These are phyloP conservation scores for Sphaerulina vaccinii DNA, from an alignment of 2,329 filamentous ascomycete genomes.

Conservation along the genomic window DNA sequence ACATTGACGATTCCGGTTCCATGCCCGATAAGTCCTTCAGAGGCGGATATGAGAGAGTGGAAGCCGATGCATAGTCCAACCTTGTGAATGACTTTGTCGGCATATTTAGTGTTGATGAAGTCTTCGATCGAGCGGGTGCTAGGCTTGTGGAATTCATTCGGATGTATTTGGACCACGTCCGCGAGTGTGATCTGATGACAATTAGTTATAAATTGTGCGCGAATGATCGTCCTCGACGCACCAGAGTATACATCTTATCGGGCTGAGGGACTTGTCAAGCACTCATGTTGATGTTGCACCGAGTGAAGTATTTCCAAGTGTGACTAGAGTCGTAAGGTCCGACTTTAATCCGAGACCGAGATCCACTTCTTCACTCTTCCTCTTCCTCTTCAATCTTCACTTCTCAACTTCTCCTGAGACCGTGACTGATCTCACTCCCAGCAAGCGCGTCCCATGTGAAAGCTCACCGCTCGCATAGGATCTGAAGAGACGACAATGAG, in stretches of 20 bases:
- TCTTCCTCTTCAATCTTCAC: no score
- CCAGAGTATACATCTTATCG: conserved; percentile 7
- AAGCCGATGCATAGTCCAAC: conserved; percentile 91
- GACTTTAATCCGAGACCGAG: no score
- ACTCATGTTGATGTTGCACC: no score
- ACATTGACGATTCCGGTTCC: conserved; percentile 91
- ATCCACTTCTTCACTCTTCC: no score
- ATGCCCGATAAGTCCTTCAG: conserved; percentile 90
- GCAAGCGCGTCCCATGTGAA: no score
- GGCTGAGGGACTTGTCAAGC: no score
- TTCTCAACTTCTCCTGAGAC: no score
- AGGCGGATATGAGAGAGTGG: conserved; percentile 84
- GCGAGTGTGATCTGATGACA: conserved; percentile 78
- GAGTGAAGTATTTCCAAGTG: no score
- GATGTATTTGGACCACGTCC: conserved; percentile 89
- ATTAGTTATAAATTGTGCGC: background rate
- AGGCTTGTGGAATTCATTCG: conserved; percentile 80
- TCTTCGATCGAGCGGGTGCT: conserved; percentile 87
- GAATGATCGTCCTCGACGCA: no score
- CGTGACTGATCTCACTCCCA: no score
- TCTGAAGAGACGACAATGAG: conserved; percentile 18
- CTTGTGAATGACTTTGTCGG: conserved; percentile 93
- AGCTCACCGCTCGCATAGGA: background rate
- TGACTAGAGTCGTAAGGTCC: no score
- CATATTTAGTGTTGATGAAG: conserved; percentile 95